phyloP scores from a whole-genome alignment of 805 yeast species.

The Schwanniomyces vanrijiae region DNA sequence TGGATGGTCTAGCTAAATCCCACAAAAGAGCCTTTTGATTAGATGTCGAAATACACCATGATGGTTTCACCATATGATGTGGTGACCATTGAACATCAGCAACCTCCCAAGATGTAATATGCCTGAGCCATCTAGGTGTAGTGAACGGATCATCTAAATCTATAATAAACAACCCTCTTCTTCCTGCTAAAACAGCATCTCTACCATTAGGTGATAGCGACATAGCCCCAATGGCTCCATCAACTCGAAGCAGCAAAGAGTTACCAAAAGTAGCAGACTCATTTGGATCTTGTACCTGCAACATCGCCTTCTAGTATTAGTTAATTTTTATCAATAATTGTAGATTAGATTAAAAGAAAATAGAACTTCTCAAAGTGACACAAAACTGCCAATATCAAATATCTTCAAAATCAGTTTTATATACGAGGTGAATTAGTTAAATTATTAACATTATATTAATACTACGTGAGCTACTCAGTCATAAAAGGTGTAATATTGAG shows the following conservation, averaged over 20 bases:
- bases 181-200: constrained; percentile 88
- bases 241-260: constrained; percentile 80
- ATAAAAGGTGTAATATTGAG: not conserved
- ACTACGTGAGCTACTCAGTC: not conserved
- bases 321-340: not conserved
- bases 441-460: no score
- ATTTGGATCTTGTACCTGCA: constrained; percentile 19
- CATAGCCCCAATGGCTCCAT: constrained; percentile 90
- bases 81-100: constrained; percentile 99
- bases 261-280: constrained; percentile 70
- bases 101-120: constrained; percentile 94
- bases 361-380: not conserved
- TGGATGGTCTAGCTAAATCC: constrained; percentile 76
- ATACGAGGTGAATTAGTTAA: not conserved
- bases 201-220: constrained; percentile 86
- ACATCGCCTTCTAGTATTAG: not conserved
- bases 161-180: constrained; percentile 80
- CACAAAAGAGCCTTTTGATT: constrained; percentile 95
- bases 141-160: constrained; percentile 95
- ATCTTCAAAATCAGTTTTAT: not conserved
- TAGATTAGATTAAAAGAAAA: no score
- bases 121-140: constrained; percentile 92
- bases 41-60: constrained; percentile 91
- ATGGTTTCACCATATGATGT: constrained; percentile 69
- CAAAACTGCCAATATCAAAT: not conserved